Evolutionary conservation across 1,139 yeast genomes (phyloP).

Genomic region (Wickerhamomyces sp.): DNA sequence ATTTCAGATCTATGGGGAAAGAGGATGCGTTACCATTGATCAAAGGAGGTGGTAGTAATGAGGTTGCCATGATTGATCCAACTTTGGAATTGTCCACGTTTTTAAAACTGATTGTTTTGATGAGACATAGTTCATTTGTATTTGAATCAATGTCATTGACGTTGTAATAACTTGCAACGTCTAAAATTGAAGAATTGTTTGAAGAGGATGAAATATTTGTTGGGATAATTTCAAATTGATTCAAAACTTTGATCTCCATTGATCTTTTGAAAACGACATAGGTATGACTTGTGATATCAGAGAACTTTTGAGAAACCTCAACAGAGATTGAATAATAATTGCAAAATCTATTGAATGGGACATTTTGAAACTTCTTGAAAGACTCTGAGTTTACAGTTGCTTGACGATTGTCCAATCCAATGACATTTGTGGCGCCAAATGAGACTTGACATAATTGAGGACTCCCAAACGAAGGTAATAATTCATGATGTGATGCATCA

Average conservation of each 20-base stretch:
- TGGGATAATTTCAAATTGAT: conserved; percentile 5
- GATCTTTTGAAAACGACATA: conserved; percentile 16
- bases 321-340: conserved; percentile 14
- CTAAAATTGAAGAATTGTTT: neutral
- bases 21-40: neutral
- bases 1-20: conserved; percentile 11
- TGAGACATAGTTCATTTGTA: conserved; percentile 7
- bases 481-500: conserved; percentile 6
- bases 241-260: conserved; percentile 12
- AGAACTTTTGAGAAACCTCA: conserved; percentile 12
- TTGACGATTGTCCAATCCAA: conserved; percentile 7
- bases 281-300: conserved; percentile 4
- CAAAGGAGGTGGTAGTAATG: conserved; percentile 11
- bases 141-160: conserved; percentile 5
- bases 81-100: neutral
- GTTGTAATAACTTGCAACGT: conserved; percentile 10
- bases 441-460: conserved; percentile 13
- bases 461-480: conserved; percentile 16
- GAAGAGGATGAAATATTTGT: conserved; percentile 6
- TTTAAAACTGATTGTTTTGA: conserved; percentile 12
- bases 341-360: conserved; percentile 7
- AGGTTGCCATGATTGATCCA: conserved; percentile 10
- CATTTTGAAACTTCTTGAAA: conserved; percentile 2
- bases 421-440: conserved; percentile 11
- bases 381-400: conserved; percentile 2